Conservation (phyloP, 2,329 filamentous ascomycete genomes). For the Alternaria hordeiaustralica region DNA sequence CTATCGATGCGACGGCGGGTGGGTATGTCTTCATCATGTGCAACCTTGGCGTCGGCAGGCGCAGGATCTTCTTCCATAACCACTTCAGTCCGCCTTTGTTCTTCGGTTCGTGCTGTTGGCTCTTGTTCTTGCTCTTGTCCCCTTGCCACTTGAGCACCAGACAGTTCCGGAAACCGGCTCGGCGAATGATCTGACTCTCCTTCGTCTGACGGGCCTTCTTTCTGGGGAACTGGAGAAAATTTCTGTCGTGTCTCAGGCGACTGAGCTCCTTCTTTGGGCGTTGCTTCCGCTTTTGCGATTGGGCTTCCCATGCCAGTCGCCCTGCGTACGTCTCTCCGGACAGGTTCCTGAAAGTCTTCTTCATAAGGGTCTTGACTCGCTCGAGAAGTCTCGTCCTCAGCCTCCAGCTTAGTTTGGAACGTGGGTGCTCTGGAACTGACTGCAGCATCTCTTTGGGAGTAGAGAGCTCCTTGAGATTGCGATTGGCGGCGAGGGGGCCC, state of each 20-base stretch:
- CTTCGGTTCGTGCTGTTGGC: not conserved
- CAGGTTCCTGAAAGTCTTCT: not conserved
- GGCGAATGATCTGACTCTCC: not conserved
- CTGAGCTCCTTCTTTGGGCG: not conserved
- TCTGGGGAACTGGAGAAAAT: conserved; percentile 1
- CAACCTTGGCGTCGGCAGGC: not conserved
- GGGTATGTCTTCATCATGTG: not conserved
- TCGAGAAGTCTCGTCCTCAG: not conserved
- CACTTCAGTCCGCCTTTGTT: not conserved
- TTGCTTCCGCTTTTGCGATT: not conserved
- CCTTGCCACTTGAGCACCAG: conserved; percentile 7
- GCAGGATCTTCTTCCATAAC: not conserved
- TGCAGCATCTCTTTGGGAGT: not conserved
- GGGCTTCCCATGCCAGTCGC: not conserved
- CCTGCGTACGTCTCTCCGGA: not conserved
- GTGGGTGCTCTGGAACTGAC: not conserved
- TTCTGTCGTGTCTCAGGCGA: not conserved
- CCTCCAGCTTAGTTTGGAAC: not conserved
- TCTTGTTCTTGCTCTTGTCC: conserved; percentile 3
- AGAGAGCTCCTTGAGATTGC: not conserved
- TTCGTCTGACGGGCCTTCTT: conserved; percentile 1
- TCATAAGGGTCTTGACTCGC: not conserved
- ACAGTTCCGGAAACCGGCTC: conserved; percentile 5
- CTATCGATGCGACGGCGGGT: not conserved
- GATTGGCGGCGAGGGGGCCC: not conserved